phyloP scores from a whole-genome alignment of 257 asterid genomes.

The Solanum corneliomulleri region DNA sequence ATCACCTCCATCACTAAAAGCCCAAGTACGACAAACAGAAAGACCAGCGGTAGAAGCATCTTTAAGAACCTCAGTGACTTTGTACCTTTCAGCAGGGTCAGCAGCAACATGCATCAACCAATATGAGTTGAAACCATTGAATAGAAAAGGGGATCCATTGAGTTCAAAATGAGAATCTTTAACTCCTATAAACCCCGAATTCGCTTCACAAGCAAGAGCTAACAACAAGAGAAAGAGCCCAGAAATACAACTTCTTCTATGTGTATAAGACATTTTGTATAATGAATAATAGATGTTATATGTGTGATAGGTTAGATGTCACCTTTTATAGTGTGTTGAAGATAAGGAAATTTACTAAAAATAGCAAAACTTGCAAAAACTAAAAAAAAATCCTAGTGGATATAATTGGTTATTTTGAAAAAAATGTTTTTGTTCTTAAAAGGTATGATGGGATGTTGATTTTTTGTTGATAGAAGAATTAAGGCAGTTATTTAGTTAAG shows the following conservation, averaged over 20 bases:
- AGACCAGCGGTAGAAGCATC: neutral
- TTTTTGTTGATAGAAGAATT: neutral
- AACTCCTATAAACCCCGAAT: neutral
- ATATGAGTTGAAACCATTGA: neutral
- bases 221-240: neutral
- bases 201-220: neutral
- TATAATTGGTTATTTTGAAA: neutral
- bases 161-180: neutral
- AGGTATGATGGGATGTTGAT: neutral
- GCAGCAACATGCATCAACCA: conserved; percentile 3
- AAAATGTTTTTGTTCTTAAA: neutral
- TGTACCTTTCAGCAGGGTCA: neutral
- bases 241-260: neutral
- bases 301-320: neutral
- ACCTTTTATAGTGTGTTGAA: neutral
- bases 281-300: neutral
- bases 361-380: neutral
- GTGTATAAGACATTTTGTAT: neutral
- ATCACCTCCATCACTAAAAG: conserved; percentile 1
- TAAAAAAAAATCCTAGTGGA: neutral
- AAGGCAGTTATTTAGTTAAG: neutral
- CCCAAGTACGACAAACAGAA: neutral
- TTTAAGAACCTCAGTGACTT: neutral
- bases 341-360: neutral
- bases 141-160: neutral